Base-by-base conservation (phyloP, 441 rosid genomes). In the Brassica hybrid region DNA sequence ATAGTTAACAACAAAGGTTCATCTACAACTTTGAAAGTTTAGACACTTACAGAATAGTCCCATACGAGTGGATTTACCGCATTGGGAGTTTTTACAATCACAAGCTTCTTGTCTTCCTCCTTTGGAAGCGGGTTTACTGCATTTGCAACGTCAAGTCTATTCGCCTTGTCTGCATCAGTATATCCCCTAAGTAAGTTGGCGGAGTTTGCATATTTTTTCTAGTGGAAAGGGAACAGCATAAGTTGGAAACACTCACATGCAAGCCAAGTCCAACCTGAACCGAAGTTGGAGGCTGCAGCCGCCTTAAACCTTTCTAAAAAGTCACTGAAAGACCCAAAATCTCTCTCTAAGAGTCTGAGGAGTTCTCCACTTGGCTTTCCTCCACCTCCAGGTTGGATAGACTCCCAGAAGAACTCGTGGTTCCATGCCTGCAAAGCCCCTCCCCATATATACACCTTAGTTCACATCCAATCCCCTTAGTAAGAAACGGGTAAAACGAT, bases 181-280 rank as follows among this genome's bases (percentile, higher is more conserved):
- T 34, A n/a, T n/a, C 27, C 41, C 14, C 13, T 17, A 18, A 65
- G 72, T 70, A 41, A 50, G 45, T 38, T n/a, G 45, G 21, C 12
- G 6, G 6, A 3, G 3, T 19, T 18, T 3, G 21, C n/a, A 75
- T n/a, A 6, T 12, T 27, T 23, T 23, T 48, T 32, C 23, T 16
- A 19, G 1, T 11, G 58, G 34, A 60, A 34, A 21, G 10, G 72
- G 41, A 16, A 45, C 12, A n/a, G n/a, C n/a, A n/a, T n/a, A 23
- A 34, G 50, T 52, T 17, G 21, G n/a, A 62, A 32, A 69, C 62
- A 84, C 96, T 80, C 58, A 91, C 99, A 91, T 58, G 86, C 96
- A 75, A 95, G 97, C 98, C 99, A 95, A 48, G 92, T 92, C 97
- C 98, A 93, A 72, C 98, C 99, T 12, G 98, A 91, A 78, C 97